Base-by-base conservation (phyloP, 306 rosid species). In the Albizia julibrissin region DNA sequence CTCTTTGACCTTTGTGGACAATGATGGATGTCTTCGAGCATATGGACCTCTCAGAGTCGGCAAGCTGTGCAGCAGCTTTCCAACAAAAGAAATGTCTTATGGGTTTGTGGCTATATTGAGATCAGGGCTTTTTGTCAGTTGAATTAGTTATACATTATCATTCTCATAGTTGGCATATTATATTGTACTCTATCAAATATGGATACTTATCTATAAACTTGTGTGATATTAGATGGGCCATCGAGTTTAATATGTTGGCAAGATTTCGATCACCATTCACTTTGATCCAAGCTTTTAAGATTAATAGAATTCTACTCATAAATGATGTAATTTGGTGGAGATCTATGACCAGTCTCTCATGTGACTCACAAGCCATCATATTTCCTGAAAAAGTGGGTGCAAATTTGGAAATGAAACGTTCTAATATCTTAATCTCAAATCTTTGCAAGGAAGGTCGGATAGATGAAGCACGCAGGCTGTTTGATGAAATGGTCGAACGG, bases 381-480 rank as follows among this genome's bases (percentile, higher is more conserved):
- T 42, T n/a, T 13, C n/a, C 74, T 40, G 34, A 39, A 39, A 75
- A 27, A 8, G 68, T 13, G 9, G n/a, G 12, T 66, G 49, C 65
- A 7, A 47, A n/a, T 69, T 26, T 9, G 27, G 81, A 82, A 39
- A 76, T 87, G 83, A 85, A 82, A 24, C 73, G 58, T 58, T 79
- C 83, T 65, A 85, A 82, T 73, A 34, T 27, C 34, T 47, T 49
- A 42, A 85, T 87, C 69, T 72, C 74, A 0, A n/a, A 42, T 8
- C 84, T 87, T 3, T 79, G 81, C 22, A 75, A 7, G 70, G 85
- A 85, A 50, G 88, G 90, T 16, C 73, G 62, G 50, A 76, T 80
- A 34, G 74, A 72, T 2, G 46, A 80, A 18, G 90, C 90, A 72
- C 85, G 88, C 70, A 85, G 77, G 81, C 16, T 85, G 76, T 87